These are phyloP conservation scores for Crataegus laevigata DNA, from an alignment of 306 rosid species.

Conservation along the genomic window DNA sequence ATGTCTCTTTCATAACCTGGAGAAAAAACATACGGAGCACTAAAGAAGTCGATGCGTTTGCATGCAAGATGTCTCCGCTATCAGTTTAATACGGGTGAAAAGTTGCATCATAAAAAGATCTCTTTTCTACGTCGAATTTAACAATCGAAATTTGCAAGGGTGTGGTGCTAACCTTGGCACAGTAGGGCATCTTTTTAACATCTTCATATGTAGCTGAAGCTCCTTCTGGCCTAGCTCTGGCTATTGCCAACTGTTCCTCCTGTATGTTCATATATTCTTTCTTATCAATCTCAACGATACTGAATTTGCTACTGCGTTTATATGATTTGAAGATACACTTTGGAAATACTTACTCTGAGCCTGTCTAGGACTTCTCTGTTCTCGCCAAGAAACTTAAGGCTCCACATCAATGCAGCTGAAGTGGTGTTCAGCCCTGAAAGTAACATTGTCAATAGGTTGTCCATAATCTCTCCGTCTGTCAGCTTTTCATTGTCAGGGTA, in stretches of 20 bases:
- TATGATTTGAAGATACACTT: background rate
- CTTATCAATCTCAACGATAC: background rate
- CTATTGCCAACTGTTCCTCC: slow-evolving; percentile 59
- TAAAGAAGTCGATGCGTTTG: background rate
- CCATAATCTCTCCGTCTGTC: slow-evolving; percentile 56
- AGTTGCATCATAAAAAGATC: too few relatives aligned
- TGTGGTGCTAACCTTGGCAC: slow-evolving; percentile 41
- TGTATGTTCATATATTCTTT: slow-evolving; percentile 2
- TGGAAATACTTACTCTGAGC: slow-evolving; percentile 46
- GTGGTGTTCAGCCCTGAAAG: slow-evolving; percentile 66
- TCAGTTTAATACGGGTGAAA: too few relatives aligned
- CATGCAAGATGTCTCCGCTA: too few relatives aligned
- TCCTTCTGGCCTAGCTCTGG: slow-evolving; percentile 42
- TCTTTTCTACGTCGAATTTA: too few relatives aligned
- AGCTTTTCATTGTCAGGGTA: slow-evolving; percentile 43
- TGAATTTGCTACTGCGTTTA: background rate
- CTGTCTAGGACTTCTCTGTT: slow-evolving; percentile 44
- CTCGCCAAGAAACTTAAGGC: slow-evolving; percentile 60
- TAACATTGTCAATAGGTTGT: slow-evolving; percentile 59
- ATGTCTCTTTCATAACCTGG: slow-evolving; percentile 69
- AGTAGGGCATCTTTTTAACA: slow-evolving; percentile 48
- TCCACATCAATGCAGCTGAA: slow-evolving; percentile 78
- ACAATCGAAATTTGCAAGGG: background rate
- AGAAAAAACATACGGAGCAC: background rate
- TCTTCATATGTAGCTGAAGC: slow-evolving; percentile 46